These are phyloP conservation scores for Penicillium arizonense DNA, from an alignment of 495 filamentous ascomycete species.

Conservation along the genomic window DNA sequence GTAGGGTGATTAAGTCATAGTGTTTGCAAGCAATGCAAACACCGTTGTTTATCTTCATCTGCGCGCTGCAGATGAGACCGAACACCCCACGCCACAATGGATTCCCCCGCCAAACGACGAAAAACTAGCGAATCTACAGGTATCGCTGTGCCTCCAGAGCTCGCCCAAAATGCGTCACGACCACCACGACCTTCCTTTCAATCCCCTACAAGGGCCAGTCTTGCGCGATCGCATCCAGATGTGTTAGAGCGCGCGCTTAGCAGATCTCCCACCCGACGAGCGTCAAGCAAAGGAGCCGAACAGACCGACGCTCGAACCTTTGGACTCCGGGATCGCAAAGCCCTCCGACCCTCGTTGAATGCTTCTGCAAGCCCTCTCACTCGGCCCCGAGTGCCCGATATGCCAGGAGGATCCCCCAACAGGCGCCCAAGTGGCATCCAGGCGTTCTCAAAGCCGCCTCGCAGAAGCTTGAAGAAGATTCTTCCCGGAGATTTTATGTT, in stretches of 20 bases:
- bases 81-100: constrained; percentile 20
- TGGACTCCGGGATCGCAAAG: constrained; percentile 37
- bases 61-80: constrained; percentile 5
- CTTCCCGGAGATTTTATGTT: constrained; percentile 42
- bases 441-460: constrained; percentile 42
- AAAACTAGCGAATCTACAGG: constrained; percentile 54
- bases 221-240: constrained; percentile 63
- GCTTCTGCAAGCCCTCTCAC: constrained; percentile 34
- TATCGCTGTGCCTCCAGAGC: constrained; percentile 6
- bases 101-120: constrained; percentile 61
- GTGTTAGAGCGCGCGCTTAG: constrained; percentile 49
- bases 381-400: constrained; percentile 31
- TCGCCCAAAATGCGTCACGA: constrained; percentile 23
- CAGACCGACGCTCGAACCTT: constrained; percentile 25
- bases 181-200: constrained; percentile 55
- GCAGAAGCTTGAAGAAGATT: constrained; percentile 40
- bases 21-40: constrained; percentile 44
- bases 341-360: constrained; percentile 38
- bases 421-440: constrained; percentile 33
- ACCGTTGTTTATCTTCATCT: constrained; percentile 25
- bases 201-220: constrained; percentile 63
- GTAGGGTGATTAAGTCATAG: constrained; percentile 32
- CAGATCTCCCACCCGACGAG: constrained; percentile 28
- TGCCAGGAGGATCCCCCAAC: constrained; percentile 27
- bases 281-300: constrained; percentile 12